Evolutionary conservation across 306 rosid genomes (phyloP), one percentile per base, ranked within the genome.

Genomic region (Elaeagnus macrophylla): DNA sequence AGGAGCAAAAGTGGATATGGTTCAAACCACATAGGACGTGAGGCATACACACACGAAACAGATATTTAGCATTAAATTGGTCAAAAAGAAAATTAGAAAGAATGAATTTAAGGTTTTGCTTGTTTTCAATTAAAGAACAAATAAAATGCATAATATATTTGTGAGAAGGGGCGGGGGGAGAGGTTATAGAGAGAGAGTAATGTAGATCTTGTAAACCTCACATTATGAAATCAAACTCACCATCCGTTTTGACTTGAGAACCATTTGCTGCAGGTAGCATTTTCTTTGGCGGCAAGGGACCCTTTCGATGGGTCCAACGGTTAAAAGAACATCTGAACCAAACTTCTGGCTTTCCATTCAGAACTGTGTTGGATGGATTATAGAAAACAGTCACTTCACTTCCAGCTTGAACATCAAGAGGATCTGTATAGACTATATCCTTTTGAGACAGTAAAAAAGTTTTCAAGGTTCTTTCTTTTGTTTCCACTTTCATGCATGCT

Each of bases 321-420:
- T 91, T 93, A 68, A 93, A 93, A 52, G 99, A 93, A 70, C 96
- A 59, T 68, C 89, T 82, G 68, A 87, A 80, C 99, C 99, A 87
- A 63, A 93, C 80, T 77, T 82, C 99, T 42, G 89, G 91, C 60
- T 82, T 87, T 67, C 91, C 94, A 52, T 84, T 75, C 66, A 93
- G 71, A 75, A 74, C 83, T 63, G 99, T 84, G 69, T 79, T 84
- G 60, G 79, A 58, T 59, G 99, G 84, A 70, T 91, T 84, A 75
- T 91, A 79, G 66, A 78, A 80, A 42, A 91, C 73, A 10, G 85
- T 77, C 57, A 57, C 94, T 60, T 57, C 41, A 48, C 75, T 79
- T 60, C 96, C 99, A 64, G 99, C 99, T 67, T 75, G 84, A 75
- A 91, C 82, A 60, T 82, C 88, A 59, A 91, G 78, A 56, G 99